phyloP scores from a whole-genome alignment of 352 stramenopile genomes.

The Phytophthora citrophthora region DNA sequence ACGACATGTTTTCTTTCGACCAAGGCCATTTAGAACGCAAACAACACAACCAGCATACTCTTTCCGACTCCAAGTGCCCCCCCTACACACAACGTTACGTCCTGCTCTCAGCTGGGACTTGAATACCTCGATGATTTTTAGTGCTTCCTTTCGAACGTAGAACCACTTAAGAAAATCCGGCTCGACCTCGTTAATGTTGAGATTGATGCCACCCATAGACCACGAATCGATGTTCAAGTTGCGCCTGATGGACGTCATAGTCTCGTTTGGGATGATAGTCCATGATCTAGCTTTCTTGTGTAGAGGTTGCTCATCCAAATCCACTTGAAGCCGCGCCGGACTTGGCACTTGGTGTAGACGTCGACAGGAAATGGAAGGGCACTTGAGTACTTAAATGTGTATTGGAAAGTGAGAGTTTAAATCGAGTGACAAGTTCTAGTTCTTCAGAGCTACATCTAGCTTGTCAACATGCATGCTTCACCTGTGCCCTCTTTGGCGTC shows the following conservation, averaged over 20 bases:
- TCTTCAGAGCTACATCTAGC: no score
- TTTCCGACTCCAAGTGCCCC: constrained; percentile 36
- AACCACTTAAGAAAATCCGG: constrained; percentile 42
- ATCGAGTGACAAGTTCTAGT: no score
- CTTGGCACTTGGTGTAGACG: no score
- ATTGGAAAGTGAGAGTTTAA: no score
- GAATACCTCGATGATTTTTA: constrained; percentile 40
- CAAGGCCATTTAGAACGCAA: constrained; percentile 38
- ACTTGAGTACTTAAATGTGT: no score
- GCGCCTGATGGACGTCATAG: constrained; percentile 6
- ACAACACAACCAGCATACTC: constrained; percentile 39
- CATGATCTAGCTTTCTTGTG: constrained; percentile 23
- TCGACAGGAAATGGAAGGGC: no score
- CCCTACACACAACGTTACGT: constrained; percentile 31
- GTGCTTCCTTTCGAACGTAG: constrained; percentile 38
- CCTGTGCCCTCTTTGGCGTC: no score
- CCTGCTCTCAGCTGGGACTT: constrained; percentile 15
- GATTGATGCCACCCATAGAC: constrained; percentile 25
- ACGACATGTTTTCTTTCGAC: constrained; percentile 36
- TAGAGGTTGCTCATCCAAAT: constrained; percentile 7
- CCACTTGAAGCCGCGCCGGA: no score
- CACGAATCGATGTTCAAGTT: constrained; percentile 30
- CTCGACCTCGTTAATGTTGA: constrained; percentile 34
- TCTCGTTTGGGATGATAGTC: constrained; percentile 13
- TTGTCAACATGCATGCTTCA: no score